Base-by-base conservation (phyloP, 306 rosid genomes). In the Lupinus albus region DNA sequence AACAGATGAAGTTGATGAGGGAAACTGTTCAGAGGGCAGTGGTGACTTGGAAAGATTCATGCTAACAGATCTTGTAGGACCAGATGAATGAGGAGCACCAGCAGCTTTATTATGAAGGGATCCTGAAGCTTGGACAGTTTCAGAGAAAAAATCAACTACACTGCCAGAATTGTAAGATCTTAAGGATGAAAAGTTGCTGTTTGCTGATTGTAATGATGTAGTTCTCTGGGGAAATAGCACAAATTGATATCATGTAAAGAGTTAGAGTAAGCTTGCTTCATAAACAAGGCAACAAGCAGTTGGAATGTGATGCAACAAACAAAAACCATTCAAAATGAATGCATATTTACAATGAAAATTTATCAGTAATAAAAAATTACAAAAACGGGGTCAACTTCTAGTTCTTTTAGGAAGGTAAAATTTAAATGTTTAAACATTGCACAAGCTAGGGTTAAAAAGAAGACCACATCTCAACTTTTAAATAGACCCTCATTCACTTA, bases 111-210 rank as follows among this genome's bases (percentile, higher is more conserved):
- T 80, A 47, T 59, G 80, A 69, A 77, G 17, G 57, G 71, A 76
- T 65, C 64, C 79, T 35, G 84, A 66, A 48, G 72, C 63, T 61
- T 81, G 86, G 46, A 82, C 83, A 5, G 82, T 50, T 68, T 84
- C 85, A 21, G 80, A 60, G 52, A 79, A 75, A 18, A 56, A 61
- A 70, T 89, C 86, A 50, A 81, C 73, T 60, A 79, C n/a, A 62
- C 83, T 78, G 42, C 80, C 85, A 28, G 87, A 82, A 71, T 61
- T 71, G 70, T 76, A 74, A 25, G 89, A 87, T 67, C 81, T 81
- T 15, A 65, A 64, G 71, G 89, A 72, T 56, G 76, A 41, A 46
- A 79, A 69, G 67, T 77, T 80, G 80, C 82, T 56, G 60, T 85
- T 87, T 18, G 62, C 53, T 9, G 88, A 80, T 46, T 86, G 84